Percentiles rank a stretch among this genome's conserved stretches.
phyloP scores from a whole-genome alignment of 2,329 filamentous ascomycete species.

The Fusarium fracticaudum region DNA sequence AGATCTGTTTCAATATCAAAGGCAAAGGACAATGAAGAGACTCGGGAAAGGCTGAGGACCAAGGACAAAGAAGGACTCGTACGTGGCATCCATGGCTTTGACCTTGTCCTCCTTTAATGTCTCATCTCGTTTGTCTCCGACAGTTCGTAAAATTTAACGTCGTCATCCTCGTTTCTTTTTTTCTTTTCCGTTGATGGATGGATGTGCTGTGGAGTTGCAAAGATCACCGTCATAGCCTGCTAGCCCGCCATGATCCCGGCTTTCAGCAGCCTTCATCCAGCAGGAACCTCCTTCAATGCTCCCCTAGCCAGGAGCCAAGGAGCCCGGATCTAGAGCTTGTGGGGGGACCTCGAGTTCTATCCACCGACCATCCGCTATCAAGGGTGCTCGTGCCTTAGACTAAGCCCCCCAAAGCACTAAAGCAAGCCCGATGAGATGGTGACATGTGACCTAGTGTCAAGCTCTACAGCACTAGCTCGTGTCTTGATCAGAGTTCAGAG shows the following conservation, averaged over 20 bases:
- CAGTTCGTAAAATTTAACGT: slow-evolving; percentile 12
- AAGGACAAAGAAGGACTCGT: neutral
- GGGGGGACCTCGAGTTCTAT: slow-evolving; percentile 8
- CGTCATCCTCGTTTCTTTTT: slow-evolving; percentile 13
- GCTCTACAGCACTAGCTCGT: slow-evolving; percentile 5
- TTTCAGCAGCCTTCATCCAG: slow-evolving; percentile 5
- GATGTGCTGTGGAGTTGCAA: slow-evolving; percentile 15
- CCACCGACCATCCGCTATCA: slow-evolving; percentile 13
- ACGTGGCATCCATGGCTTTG: neutral
- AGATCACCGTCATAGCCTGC: slow-evolving; percentile 22
- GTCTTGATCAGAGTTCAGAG: neutral
- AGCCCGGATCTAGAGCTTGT: slow-evolving; percentile 22
- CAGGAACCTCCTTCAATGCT: neutral
- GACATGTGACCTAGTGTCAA: slow-evolving; percentile 11
- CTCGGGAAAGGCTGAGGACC: neutral
- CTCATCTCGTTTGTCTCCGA: slow-evolving; percentile 15
- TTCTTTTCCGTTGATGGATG: neutral
- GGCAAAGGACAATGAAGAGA: neutral
- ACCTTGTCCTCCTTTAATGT: slow-evolving; percentile 16
- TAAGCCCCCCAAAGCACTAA: slow-evolving; percentile 13
- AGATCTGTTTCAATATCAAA: neutral
- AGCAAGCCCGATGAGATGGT: slow-evolving; percentile 21
- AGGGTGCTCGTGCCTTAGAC: slow-evolving; percentile 8
- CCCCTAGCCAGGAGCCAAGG: neutral
- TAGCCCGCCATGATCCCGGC: neutral